phyloP scores from a whole-genome alignment of 371 early-diverging fungal genomes.

The Conidiobolus incongruus region DNA sequence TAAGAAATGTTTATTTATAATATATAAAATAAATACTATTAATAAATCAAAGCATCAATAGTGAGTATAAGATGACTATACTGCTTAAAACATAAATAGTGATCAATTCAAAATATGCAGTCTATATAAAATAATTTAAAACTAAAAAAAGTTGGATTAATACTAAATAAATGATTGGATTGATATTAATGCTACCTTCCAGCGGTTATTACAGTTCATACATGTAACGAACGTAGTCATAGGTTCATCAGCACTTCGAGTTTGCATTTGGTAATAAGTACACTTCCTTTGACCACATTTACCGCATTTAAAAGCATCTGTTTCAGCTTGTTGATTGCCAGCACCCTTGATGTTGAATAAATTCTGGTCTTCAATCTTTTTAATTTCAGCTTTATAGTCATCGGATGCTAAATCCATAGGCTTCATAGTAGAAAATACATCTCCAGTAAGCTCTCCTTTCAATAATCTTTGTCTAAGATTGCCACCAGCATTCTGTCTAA shows the following conservation, averaged over 20 bases:
- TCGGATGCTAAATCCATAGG: slow-evolving; percentile 78
- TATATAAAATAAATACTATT: too few relatives aligned
- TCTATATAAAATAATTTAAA: too few relatives aligned
- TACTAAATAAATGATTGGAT: too few relatives aligned
- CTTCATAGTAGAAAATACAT: slow-evolving; percentile 53
- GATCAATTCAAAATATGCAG: too few relatives aligned
- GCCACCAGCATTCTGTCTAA: slow-evolving; percentile 66
- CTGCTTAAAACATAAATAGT: too few relatives aligned
- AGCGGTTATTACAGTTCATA: slow-evolving; percentile 52
- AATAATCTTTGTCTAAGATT: slow-evolving; percentile 48
- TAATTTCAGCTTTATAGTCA: slow-evolving; percentile 44
- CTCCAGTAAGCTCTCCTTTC: slow-evolving; percentile 31
- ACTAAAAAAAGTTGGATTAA: too few relatives aligned
- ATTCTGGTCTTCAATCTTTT: slow-evolving; percentile 41
- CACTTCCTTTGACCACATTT: slow-evolving; percentile 77
- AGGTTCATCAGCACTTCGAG: slow-evolving; percentile 97
- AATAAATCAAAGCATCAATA: too few relatives aligned
- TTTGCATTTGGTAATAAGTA: slow-evolving; percentile 94
- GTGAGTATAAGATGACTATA: too few relatives aligned
- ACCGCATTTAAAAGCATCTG: slow-evolving; percentile 87
- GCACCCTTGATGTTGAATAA: slow-evolving; percentile 66
- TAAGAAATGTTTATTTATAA: too few relatives aligned
- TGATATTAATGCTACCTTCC: slow-evolving; percentile 37
- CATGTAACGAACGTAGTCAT: slow-evolving; percentile 94
- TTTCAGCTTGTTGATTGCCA: slow-evolving; percentile 53